These are phyloP conservation scores for Trametes meyenii DNA, from an alignment of 768 basidiomycete genomes.

Conservation along the genomic window DNA sequence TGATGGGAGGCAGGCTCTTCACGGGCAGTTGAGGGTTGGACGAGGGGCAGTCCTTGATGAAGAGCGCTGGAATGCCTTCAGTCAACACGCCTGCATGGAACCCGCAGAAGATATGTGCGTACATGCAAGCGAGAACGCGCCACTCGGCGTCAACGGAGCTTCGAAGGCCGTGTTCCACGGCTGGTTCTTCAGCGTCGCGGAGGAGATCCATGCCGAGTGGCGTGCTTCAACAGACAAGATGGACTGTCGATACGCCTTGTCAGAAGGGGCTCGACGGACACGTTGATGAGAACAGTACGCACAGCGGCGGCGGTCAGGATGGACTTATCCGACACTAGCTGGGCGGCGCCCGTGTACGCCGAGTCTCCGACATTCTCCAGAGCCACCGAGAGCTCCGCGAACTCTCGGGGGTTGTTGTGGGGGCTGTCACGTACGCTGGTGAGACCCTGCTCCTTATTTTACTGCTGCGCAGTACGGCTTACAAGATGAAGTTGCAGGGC, in stretches of 20 bases:
- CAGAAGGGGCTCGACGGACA: background rate
- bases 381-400: conserved; percentile 46
- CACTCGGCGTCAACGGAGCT: conserved; percentile 33
- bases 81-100: conserved; percentile 32
- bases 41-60: conserved; percentile 52
- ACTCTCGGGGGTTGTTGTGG: conserved; percentile 44
- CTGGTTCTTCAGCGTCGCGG: conserved; percentile 41
- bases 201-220: conserved; percentile 52
- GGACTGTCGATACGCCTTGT: conserved; percentile 15
- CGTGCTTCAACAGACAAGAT: conserved; percentile 63
- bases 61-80: conserved; percentile 35
- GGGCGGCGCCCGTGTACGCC: conserved; percentile 61
- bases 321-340: conserved; percentile 42
- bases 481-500: conserved; percentile 65
- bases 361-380: conserved; percentile 57
- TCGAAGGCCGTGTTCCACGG: conserved; percentile 54
- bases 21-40: conserved; percentile 52
- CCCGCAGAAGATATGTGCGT: conserved; percentile 29
- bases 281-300: background rate
- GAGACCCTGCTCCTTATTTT: background rate
- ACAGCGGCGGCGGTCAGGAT: conserved; percentile 56
- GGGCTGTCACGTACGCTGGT: conserved; percentile 33
- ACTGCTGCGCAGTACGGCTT: conserved; percentile 23
- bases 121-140: conserved; percentile 51
- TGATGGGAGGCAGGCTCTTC: conserved; percentile 49